These are phyloP conservation scores for Leccinum subgranulosum DNA, from an alignment of 768 basidiomycete species.

Conservation along the genomic window DNA sequence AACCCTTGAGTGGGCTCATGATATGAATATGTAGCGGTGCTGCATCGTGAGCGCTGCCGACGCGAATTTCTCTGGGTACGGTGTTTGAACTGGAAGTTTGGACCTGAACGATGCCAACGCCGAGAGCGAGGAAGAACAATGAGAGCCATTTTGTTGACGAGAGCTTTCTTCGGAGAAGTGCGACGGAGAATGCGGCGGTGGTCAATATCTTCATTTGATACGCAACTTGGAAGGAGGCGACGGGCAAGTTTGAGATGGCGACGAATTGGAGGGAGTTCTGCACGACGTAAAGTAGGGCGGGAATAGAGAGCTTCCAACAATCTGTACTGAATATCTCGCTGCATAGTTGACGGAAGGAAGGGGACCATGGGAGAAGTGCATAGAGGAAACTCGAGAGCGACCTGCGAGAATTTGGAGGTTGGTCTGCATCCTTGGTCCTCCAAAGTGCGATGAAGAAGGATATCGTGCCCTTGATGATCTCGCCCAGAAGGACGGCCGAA, in stretches of 20 bases:
- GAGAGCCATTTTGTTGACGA: slow-evolving; percentile 80
- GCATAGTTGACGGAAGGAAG: slow-evolving; percentile 55
- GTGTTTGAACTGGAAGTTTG: slow-evolving; percentile 53
- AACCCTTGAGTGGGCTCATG: slow-evolving; percentile 82
- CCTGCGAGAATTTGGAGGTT: slow-evolving; percentile 40
- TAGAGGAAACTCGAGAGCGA: slow-evolving; percentile 36
- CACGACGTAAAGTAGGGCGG: slow-evolving; percentile 92
- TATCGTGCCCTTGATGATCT: slow-evolving; percentile 90
- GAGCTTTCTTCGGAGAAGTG: slow-evolving; percentile 74
- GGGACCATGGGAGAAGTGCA: slow-evolving; percentile 43
- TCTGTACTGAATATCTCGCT: slow-evolving; percentile 83
- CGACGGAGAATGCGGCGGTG: slow-evolving; percentile 89
- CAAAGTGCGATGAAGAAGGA: slow-evolving; percentile 83
- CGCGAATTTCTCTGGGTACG: slow-evolving; percentile 36
- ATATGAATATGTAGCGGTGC: slow-evolving; percentile 58
- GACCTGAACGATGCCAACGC: slow-evolving; percentile 94
- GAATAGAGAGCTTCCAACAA: slow-evolving; percentile 98
- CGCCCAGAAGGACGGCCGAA: slow-evolving; percentile 90
- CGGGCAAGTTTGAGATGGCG: slow-evolving; percentile 91
- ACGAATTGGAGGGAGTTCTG: slow-evolving; percentile 98
- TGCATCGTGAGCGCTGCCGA: slow-evolving; percentile 69
- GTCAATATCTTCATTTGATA: slow-evolving; percentile 99
- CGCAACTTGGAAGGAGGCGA: slow-evolving; percentile 96
- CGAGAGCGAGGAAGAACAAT: slow-evolving; percentile 83
- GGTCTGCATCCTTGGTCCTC: slow-evolving; percentile 44